Evolutionary conservation across 2,329 filamentous ascomycete species (phyloP), one percentile per base, ranked within the genome.

Genomic region (Epichloe baconii): DNA sequence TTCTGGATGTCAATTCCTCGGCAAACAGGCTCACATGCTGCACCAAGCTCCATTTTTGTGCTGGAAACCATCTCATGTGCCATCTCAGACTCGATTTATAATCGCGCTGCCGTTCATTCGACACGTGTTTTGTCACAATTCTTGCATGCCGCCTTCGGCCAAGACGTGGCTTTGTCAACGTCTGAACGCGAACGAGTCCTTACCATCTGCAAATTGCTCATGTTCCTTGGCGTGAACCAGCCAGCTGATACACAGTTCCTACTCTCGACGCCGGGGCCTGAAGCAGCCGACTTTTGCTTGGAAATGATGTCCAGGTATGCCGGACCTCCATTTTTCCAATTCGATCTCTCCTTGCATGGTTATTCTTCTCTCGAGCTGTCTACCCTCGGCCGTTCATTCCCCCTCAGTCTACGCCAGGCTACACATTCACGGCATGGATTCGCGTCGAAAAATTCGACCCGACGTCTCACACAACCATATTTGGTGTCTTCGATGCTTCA

Each of bases 391-490:
- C 82, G 86, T 35, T 70, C 81, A 2, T 98, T 98, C 60, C 94
- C 93, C 89, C 93, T 1, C 76, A 80, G 50, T 81, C 83, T 17
- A 79, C 83, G 10, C 73, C 76, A n/a, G 94, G 93, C 19, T 98
- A 97, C 68, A 95, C 89, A 1, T 85, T 98, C 54, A 80, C 86
- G 44, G 80, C 88, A 0, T 98, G 93, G 93, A 78, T 95, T 47
- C 82, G 86, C 19, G 80, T 98, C 53, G 90, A 97, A 64, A 75
- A 81, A 41, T 97, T 93, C 65, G 94, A 98, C 64, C 71, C 79
- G 5, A 79, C 80, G 44, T 83, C 86, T 15, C 93, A 98, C 65
- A 98, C 93, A 0, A 98, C 93, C 0, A 78, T 98, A 14, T 98
- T 98, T 65, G 93, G 93, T 26, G 88, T 93, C 8, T 97, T 94